Evolutionary conservation across 306 rosid species (phyloP).

Genomic region (Ammopiptanthus mongolicus): DNA sequence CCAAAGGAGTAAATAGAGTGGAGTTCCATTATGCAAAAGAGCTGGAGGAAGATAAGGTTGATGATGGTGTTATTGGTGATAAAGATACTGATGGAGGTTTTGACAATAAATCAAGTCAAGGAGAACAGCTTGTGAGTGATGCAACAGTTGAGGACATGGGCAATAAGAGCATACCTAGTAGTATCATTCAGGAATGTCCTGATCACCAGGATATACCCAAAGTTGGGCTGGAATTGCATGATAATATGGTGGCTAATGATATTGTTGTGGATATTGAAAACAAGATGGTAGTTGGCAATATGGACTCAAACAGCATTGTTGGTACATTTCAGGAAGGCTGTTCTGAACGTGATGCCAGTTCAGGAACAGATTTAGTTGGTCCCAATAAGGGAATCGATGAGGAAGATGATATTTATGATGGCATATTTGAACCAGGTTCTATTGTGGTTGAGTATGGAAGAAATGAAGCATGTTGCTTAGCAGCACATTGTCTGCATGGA

Average conservation of each 20-base stretch:
- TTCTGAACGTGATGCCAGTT: conserved; percentile 16
- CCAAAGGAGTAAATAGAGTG: conserved; percentile 15
- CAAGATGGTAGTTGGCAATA: conserved; percentile 18
- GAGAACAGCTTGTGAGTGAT: conserved; percentile 29
- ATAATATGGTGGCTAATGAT: conserved; percentile 25
- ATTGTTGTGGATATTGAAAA: conserved; percentile 19
- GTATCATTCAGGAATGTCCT: conserved; percentile 20
- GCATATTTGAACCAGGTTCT: conserved; percentile 51
- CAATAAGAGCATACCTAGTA: conserved; percentile 11
- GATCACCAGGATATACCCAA: conserved; percentile 23
- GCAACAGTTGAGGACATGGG: not conserved
- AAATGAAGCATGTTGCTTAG: conserved; percentile 61
- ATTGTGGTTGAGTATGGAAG: conserved; percentile 83
- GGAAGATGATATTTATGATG: conserved; percentile 26
- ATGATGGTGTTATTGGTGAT: conserved; percentile 12
- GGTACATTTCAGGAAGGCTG: conserved; percentile 23
- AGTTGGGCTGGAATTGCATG: conserved; percentile 27
- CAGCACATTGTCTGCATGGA: conserved; percentile 82
- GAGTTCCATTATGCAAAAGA: conserved; percentile 23
- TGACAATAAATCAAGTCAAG: conserved; percentile 24
- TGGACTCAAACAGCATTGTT: conserved; percentile 7
- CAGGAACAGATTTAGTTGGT: conserved; percentile 28
- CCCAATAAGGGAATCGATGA: conserved; percentile 5
- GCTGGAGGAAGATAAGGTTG: conserved; percentile 29
- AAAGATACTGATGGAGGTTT: conserved; percentile 23